phyloP scores from a whole-genome alignment of 148 eudicot genomes.

The Rhododendron simsii region DNA sequence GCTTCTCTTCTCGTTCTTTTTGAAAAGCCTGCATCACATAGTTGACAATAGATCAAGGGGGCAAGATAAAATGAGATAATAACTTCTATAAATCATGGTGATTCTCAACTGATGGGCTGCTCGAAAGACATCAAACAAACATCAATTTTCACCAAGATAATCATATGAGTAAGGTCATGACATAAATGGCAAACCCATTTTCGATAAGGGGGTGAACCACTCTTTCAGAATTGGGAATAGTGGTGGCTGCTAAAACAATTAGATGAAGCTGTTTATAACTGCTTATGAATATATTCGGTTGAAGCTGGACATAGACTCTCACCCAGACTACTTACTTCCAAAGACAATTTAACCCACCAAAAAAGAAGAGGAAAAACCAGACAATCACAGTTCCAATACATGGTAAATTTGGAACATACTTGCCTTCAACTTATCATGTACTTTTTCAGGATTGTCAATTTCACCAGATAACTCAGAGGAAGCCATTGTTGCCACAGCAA shows the following conservation, averaged over 20 bases:
- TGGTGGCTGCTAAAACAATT: not conserved
- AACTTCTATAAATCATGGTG: not conserved
- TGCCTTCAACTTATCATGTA: constrained; percentile 84
- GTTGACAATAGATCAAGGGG: not conserved
- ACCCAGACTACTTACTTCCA: not conserved
- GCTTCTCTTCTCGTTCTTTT: constrained; percentile 85
- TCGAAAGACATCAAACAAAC: not conserved
- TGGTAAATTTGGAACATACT: constrained; percentile 23
- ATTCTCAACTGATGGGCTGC: not conserved
- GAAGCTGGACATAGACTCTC: not conserved
- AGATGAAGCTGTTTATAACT: not conserved
- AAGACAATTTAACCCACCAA: not conserved
- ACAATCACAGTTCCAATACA: not conserved
- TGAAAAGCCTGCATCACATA: constrained; percentile 59
- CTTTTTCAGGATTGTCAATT: constrained; percentile 57
- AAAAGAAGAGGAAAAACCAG: too few species aligned
- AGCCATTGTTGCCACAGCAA: constrained; percentile 95
- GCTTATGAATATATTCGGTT: too few species aligned
- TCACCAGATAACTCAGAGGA: constrained; percentile 65
- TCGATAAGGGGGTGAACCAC: not conserved
- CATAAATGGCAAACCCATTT: not conserved
- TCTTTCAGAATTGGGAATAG: not conserved
- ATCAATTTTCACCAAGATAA: not conserved
- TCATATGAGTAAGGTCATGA: not conserved
- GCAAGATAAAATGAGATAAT: not conserved